These are phyloP conservation scores for Berkeleyomyces basicola DNA, from an alignment of 2,329 filamentous ascomycete species.

Conservation along the genomic window DNA sequence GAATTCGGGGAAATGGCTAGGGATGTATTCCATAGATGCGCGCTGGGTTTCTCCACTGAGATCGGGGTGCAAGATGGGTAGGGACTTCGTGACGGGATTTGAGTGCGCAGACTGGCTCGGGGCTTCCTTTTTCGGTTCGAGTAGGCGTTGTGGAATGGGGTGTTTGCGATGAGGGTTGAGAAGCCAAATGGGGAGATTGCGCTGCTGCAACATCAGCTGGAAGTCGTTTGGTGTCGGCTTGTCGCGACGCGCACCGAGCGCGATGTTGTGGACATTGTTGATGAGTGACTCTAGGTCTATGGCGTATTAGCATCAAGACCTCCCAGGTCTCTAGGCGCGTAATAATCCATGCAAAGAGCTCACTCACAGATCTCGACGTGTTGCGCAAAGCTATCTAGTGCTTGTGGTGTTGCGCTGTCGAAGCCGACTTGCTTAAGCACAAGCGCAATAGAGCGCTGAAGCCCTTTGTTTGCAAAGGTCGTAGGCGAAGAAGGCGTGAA, in stretches of 20 bases:
- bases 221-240: constrained; percentile 41
- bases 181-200: constrained; percentile 34
- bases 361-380: constrained; percentile 41
- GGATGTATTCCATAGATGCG: constrained; percentile 38
- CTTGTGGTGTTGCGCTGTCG: constrained; percentile 34
- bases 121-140: constrained; percentile 22
- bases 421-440: constrained; percentile 43
- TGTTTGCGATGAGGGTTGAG: constrained; percentile 40
- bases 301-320: neutral
- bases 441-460: constrained; percentile 39
- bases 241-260: constrained; percentile 33
- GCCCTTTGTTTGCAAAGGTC: constrained; percentile 22
- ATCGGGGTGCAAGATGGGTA: constrained; percentile 34
- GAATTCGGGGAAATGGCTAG: constrained; percentile 41
- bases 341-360: neutral
- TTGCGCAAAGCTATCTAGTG: constrained; percentile 40
- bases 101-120: neutral
- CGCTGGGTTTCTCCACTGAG: constrained; percentile 43
- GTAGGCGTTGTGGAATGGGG: constrained; percentile 28
- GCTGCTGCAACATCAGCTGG: constrained; percentile 32
- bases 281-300: constrained; percentile 34
- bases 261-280: constrained; percentile 30
- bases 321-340: neutral
- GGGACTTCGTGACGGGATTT: constrained; percentile 23
- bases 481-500: neutral